phyloP scores from a whole-genome alignment of 345 rosid genomes.

The Combretum micranthum region DNA sequence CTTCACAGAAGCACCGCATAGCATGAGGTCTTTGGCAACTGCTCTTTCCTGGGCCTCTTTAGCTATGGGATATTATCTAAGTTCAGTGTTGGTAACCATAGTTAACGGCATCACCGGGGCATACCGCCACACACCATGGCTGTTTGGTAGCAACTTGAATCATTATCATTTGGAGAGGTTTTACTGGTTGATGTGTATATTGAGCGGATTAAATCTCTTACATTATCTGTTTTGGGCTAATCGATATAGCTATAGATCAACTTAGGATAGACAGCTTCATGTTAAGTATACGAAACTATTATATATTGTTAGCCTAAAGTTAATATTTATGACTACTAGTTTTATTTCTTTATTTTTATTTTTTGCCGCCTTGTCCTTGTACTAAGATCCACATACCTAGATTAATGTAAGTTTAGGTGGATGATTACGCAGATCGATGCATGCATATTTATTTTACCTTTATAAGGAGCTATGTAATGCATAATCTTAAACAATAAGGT shows the following conservation, averaged over 20 bases:
- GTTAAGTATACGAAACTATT: too few relatives aligned
- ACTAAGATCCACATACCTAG: too few relatives aligned
- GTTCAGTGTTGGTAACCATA: slow-evolving; percentile 63
- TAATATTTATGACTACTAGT: neutral
- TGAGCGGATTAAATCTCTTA: slow-evolving; percentile 61
- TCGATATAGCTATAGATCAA: slow-evolving; percentile 54
- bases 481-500: too few relatives aligned
- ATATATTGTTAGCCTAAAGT: too few relatives aligned
- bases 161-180: slow-evolving; percentile 74
- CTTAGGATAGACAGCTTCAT: neutral
- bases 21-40: slow-evolving; percentile 87
- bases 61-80: slow-evolving; percentile 87
- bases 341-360: neutral
- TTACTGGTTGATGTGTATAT: slow-evolving; percentile 80
- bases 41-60: slow-evolving; percentile 93
- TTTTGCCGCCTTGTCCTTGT: too few relatives aligned
- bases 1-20: slow-evolving; percentile 75
- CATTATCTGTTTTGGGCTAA: slow-evolving; percentile 80
- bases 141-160: slow-evolving; percentile 65
- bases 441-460: too few relatives aligned
- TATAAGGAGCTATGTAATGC: too few relatives aligned
- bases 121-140: slow-evolving; percentile 51
- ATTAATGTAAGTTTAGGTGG: too few relatives aligned
- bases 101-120: slow-evolving; percentile 44
- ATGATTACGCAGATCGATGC: too few relatives aligned